Base-by-base conservation (phyloP, 73 alveolate species). In the Paramecium biaurelia region DNA sequence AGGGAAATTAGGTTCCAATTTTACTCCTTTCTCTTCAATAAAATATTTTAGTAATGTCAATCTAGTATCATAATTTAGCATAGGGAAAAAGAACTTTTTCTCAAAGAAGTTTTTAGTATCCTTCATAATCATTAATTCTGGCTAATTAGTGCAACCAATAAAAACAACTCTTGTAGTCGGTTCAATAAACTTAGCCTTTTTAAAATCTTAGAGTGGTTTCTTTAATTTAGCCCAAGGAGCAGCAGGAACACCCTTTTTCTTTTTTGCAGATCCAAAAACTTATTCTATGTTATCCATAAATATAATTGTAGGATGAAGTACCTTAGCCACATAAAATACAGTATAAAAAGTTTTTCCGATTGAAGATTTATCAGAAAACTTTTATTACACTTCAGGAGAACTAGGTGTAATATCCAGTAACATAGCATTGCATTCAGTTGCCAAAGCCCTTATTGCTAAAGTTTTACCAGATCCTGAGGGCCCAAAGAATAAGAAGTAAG, bases 401-500 rank as follows among this genome's bases (percentile, higher is more conserved):
- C 85, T 84, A 18, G 99, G 99, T 42, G 97, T 89, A 21, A 98
- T 92, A 92, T 98, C 99, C 45, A 98, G 92, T 38, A 97, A 94
- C 47, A 98, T 94, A 1, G 99, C 99, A 57, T 98, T 97, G 5
- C 98, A 96, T 82, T 97, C 98, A 37, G 95, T 95, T 2, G 99
- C 99, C 20, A 98, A 95, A 5, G 99, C 99, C 88, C 99, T 97
- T 1, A 97, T 99, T 18, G 98, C 95, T 94, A 98, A 90, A 11
- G 99, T 98, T 85, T 98, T 98, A 6, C 99, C 99, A 4, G 99
- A 93, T 10, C 99, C 99, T 30, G 99, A 98, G 4, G 99, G 99
- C 12, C 99, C 99, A 70, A 95, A 96, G 97, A 95, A 97, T 85
- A 89, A 98, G 95, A 93, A 97, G 38, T 23, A 98, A 88, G 70